These are phyloP conservation scores for Pseudozyma thailandica DNA, from an alignment of 1,284 basidiomycete species.

Conservation along the genomic window DNA sequence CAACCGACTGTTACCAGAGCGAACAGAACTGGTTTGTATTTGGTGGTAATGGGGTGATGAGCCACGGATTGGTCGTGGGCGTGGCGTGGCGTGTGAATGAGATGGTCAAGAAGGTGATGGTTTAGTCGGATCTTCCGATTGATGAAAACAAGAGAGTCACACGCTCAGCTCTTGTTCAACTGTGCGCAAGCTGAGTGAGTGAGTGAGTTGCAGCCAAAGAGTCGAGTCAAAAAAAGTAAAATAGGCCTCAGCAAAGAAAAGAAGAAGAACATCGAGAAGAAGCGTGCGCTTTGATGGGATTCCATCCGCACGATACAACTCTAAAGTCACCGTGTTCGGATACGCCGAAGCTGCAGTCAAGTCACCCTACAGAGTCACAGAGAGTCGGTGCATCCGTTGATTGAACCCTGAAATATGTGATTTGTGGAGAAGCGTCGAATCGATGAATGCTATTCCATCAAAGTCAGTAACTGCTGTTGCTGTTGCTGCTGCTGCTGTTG, in stretches of 20 bases:
- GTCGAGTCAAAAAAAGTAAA: not conserved
- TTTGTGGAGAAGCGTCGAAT: not conserved
- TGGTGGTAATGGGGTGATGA: not conserved
- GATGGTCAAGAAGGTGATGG: not conserved
- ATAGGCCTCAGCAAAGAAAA: not conserved
- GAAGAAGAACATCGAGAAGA: not conserved
- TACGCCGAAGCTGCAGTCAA: not conserved
- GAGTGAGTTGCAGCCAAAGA: not conserved
- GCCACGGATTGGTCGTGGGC: not conserved
- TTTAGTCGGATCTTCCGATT: not conserved
- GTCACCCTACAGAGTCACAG: not conserved
- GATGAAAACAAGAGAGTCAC: not conserved
- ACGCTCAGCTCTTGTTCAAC: not conserved
- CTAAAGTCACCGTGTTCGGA: not conserved
- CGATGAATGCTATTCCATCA: not conserved
- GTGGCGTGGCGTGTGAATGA: not conserved
- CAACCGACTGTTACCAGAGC: slow-evolving; percentile 12
- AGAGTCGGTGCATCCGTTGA: not conserved
- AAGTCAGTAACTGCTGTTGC: too few relatives aligned
- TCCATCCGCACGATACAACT: slow-evolving; percentile 19
- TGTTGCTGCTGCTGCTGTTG: too few relatives aligned
- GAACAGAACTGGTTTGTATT: not conserved
- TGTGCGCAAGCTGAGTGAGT: not conserved
- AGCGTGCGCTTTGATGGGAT: too few relatives aligned
- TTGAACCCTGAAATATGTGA: slow-evolving; percentile 17